Evolutionary conservation across 495 filamentous ascomycete species (phyloP).

Genomic region (Xylaria sp.): DNA sequence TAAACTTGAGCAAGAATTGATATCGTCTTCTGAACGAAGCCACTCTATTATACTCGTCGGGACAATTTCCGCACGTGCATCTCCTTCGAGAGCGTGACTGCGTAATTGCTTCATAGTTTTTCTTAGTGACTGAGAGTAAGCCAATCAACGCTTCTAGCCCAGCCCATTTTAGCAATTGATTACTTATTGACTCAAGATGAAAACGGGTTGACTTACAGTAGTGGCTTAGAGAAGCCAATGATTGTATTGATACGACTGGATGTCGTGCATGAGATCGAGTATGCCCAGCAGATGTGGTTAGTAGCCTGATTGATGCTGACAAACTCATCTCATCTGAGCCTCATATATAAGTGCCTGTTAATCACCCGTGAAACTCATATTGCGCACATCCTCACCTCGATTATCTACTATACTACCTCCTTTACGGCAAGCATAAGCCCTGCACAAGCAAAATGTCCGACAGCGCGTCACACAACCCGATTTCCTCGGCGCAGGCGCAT

Average conservation of each 20-base stretch:
- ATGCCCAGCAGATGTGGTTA: background rate
- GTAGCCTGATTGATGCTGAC: background rate
- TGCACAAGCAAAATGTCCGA: background rate
- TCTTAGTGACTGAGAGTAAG: background rate
- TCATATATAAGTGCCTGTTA: background rate
- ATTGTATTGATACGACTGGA: background rate
- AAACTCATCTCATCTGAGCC: background rate
- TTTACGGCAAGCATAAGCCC: background rate
- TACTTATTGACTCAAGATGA: too few relatives aligned
- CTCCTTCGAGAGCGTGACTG: background rate
- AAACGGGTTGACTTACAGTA: too few relatives aligned
- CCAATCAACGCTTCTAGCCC: background rate
- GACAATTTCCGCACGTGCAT: background rate
- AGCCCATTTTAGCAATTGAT: too few relatives aligned
- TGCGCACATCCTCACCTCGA: background rate
- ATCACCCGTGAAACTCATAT: background rate
- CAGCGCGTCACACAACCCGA: background rate
- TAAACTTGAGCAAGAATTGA: background rate
- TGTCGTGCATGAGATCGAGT: background rate
- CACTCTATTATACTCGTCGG: background rate
- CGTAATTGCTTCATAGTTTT: background rate
- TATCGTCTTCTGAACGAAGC: background rate
- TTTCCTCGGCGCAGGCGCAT: constrained; percentile 30
- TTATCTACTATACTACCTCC: background rate
- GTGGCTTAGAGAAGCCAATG: background rate